Evolutionary conservation across 2,329 filamentous ascomycete species (phyloP).

Genomic region (Fusarium cyanostomum): DNA sequence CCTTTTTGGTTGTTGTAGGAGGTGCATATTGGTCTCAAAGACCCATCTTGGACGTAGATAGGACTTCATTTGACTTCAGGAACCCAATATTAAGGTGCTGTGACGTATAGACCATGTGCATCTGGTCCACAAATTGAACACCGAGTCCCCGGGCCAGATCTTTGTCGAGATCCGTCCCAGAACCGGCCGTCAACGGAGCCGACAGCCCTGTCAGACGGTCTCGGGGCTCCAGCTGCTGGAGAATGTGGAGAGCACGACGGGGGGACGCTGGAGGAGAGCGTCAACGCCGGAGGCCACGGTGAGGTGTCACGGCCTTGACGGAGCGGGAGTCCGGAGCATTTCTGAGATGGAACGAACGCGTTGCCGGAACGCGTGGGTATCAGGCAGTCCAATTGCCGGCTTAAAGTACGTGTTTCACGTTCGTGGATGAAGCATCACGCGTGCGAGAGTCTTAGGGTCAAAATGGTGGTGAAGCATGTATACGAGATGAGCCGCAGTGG

Average conservation of each 20-base stretch:
- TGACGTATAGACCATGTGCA: constrained; percentile 33
- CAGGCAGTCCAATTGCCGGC: neutral
- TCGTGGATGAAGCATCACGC: neutral
- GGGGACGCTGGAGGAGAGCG: constrained; percentile 6
- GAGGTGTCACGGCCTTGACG: constrained; percentile 14
- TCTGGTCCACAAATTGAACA: constrained; percentile 36
- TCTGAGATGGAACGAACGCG: constrained; percentile 19
- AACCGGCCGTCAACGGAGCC: constrained; percentile 20
- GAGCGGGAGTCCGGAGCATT: constrained; percentile 14
- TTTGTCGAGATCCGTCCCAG: constrained; percentile 23
- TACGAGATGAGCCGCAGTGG: neutral
- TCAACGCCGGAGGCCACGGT: constrained; percentile 9
- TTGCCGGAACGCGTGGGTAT: constrained; percentile 11
- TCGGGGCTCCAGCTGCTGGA: constrained; percentile 20
- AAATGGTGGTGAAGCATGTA: neutral
- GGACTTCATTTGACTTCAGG: constrained; percentile 14
- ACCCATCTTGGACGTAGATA: neutral
- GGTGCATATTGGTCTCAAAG: constrained; percentile 1
- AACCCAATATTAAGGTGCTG: constrained; percentile 23
- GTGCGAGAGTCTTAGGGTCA: neutral
- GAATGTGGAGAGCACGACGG: constrained; percentile 29
- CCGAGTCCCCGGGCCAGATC: constrained; percentile 21
- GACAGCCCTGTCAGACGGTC: constrained; percentile 20
- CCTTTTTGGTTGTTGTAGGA: neutral
- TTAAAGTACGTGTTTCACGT: neutral